Evolutionary conservation across 805 yeast genomes (phyloP).

Genomic region (Ogataea philodendri): DNA sequence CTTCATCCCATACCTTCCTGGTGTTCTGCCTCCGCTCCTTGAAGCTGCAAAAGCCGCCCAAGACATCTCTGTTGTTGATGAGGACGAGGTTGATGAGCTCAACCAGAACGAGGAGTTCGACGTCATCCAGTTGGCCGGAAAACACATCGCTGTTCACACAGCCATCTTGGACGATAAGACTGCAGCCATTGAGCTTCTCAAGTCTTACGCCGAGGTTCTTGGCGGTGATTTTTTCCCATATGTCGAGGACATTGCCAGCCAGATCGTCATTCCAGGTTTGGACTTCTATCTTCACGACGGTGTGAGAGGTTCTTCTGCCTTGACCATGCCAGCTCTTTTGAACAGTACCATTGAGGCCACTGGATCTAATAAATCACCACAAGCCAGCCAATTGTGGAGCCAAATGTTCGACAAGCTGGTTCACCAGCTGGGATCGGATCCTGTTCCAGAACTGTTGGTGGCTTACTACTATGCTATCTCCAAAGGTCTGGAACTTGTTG

Average conservation of each 20-base stretch:
- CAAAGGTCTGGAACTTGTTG: conserved; percentile 64
- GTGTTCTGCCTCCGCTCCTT: conserved; percentile 86
- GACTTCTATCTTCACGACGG: conserved; percentile 93
- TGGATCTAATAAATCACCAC: conserved; percentile 50
- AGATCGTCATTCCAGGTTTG: conserved; percentile 82
- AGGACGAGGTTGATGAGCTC: conserved; percentile 78
- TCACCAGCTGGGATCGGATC: conserved; percentile 68
- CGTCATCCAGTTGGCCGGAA: conserved; percentile 85
- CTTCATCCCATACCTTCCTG: conserved; percentile 77
- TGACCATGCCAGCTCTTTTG: conserved; percentile 74
- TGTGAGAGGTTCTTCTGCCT: conserved; percentile 88
- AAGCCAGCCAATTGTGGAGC: conserved; percentile 69
- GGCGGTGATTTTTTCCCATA: conserved; percentile 81
- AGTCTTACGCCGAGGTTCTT: conserved; percentile 80
- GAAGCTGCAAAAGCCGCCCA: conserved; percentile 86
- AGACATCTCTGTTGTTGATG: conserved; percentile 85
- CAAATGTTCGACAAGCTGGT: conserved; percentile 65
- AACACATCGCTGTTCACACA: conserved; percentile 91
- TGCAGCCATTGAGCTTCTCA: conserved; percentile 82
- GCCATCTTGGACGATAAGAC: conserved; percentile 93
- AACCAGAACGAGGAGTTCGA: conserved; percentile 93
- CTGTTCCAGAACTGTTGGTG: conserved; percentile 77
- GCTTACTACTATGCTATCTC: conserved; percentile 73
- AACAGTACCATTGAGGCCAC: conserved; percentile 57
- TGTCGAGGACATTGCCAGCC: conserved; percentile 72